Evolutionary conservation across 2,329 filamentous ascomycete species (phyloP), one percentile per base, ranked within the genome.

Genomic region (Paracorniculantispora psalliotae): DNA sequence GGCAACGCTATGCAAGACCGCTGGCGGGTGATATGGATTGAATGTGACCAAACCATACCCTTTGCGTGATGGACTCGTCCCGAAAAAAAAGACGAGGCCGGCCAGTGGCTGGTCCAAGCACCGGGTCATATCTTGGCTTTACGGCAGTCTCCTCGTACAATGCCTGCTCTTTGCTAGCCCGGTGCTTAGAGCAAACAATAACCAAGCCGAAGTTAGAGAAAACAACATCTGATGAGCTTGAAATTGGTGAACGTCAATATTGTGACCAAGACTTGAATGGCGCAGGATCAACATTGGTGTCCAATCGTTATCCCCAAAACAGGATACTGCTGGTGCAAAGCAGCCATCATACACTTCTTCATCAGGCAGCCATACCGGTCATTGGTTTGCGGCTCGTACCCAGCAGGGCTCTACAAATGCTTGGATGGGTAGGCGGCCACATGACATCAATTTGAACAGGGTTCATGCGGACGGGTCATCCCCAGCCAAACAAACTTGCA

Each of bases 371-470:
- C 26, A 41, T 17, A 56, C 28, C n/a, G n/a, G n/a, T n/a, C n/a
- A n/a, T n/a, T 25, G 48, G 12, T 6, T 52, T 13, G 23, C 33
- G n/a, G n/a, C 53, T 56, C 53, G 43, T 39, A 56, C 48, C 33
- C n/a, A 30, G n/a, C 33, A 21, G 28, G 25, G 21, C 17, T 54
- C 37, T 17, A 13, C 0, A 15, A 47, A 47, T 25, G 41, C 10
- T 12, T 12, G 30, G 4, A 44, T 26, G 37, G n/a, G 41, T 21
- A 9, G 15, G 17, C 13, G 44, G 44, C 41, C 43, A 56, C 53
- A 56, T 56, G 43, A 48, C 53, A 56, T 55, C 52, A 52, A 52
- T 21, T 12, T 28, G 13, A 33, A 49, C 54, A 49, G 23, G 44
- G 44, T 57, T 17, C 12, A 4, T 19, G n/a, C n/a, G n/a, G n/a